These are phyloP conservation scores for Abrus pulchellus DNA, from an alignment of 306 rosid species.

Conservation along the genomic window DNA sequence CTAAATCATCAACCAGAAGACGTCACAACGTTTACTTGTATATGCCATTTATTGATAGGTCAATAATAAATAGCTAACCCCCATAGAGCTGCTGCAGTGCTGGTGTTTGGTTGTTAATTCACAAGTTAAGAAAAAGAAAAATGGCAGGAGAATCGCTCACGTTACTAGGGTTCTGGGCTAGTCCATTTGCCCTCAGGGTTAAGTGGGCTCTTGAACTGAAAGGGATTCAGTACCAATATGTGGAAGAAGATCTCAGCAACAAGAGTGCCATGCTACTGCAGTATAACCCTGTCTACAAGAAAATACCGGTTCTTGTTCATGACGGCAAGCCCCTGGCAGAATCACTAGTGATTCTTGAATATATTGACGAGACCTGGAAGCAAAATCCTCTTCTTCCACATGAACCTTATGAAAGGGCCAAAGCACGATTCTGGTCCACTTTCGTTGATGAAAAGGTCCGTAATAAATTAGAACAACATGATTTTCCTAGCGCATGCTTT, in stretches of 20 bases:
- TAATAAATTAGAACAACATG: neutral
- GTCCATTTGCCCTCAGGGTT: slow-evolving; percentile 53
- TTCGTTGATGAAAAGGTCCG: slow-evolving; percentile 59
- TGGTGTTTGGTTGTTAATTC: neutral
- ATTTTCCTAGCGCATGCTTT: neutral
- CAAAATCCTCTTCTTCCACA: slow-evolving; percentile 58
- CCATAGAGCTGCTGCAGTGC: neutral
- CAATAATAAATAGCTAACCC: neutral
- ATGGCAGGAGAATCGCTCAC: slow-evolving; percentile 52
- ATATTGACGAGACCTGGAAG: slow-evolving; percentile 60
- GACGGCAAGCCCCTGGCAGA: slow-evolving; percentile 55
- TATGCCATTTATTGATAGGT: neutral
- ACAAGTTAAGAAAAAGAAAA: neutral
- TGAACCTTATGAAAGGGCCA: slow-evolving; percentile 58
- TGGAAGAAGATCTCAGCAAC: slow-evolving; percentile 57
- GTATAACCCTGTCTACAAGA: slow-evolving; percentile 56
- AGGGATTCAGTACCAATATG: slow-evolving; percentile 48
- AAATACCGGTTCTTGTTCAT: slow-evolving; percentile 62
- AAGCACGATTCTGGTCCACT: slow-evolving; percentile 60
- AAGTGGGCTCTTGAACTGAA: slow-evolving; percentile 60
- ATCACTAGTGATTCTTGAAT: slow-evolving; percentile 60
- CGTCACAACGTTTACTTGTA: neutral
- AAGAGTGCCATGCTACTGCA: slow-evolving; percentile 58
- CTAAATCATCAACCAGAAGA: neutral
- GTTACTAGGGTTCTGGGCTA: slow-evolving; percentile 59